phyloP scores from a whole-genome alignment of 2,329 filamentous ascomycete species.

The Aspergillus novofumigatus region DNA sequence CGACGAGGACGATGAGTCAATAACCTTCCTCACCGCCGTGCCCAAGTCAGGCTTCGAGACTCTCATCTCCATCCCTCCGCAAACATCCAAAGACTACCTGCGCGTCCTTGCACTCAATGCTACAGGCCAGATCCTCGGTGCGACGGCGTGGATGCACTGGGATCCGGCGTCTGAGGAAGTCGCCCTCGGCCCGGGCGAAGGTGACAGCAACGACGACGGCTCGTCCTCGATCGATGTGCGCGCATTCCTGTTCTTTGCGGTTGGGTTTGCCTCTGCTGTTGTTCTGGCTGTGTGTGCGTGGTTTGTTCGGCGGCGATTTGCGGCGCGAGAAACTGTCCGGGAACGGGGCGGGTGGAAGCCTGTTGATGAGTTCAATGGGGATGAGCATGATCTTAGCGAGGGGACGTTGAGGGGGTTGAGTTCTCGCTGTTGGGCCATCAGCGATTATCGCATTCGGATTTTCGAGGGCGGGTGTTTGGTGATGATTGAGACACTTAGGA shows the following conservation, averaged over 20 bases:
- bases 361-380: constrained; percentile 2
- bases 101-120: constrained; percentile 22
- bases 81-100: constrained; percentile 9
- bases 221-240: background rate
- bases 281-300: background rate
- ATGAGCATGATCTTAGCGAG: constrained; percentile 9
- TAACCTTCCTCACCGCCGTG: constrained; percentile 16
- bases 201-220: background rate
- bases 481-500: background rate
- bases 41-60: constrained; percentile 29
- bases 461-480: background rate
- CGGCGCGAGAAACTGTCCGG: background rate
- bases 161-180: constrained; percentile 14
- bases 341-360: constrained; percentile 6
- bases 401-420: constrained; percentile 9
- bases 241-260: constrained; percentile 1
- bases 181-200: constrained; percentile 1
- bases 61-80: constrained; percentile 17
- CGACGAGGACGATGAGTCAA: constrained; percentile 7
- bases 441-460: background rate
- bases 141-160: constrained; percentile 17
- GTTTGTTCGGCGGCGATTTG: background rate
- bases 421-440: constrained; percentile 10
- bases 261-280: constrained; percentile 2
- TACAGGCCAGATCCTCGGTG: constrained; percentile 16